These are phyloP conservation scores for Blastocystis sp. DNA, from an alignment of 352 stramenopile species.

Conservation along the genomic window DNA sequence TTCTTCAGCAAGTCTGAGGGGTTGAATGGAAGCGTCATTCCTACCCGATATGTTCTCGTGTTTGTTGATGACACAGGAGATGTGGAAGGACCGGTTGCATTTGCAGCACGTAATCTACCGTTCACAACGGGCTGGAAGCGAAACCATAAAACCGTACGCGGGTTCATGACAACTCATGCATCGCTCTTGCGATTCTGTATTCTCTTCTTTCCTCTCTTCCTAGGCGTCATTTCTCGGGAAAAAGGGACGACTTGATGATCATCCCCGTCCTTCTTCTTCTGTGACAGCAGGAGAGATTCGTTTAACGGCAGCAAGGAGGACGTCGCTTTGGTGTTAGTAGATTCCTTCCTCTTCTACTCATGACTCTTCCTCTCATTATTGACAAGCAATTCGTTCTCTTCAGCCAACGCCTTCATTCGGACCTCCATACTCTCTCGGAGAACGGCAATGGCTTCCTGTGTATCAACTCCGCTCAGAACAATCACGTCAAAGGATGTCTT, in stretches of 20 bases:
- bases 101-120: constrained; percentile 63
- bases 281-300: not conserved
- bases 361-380: constrained; percentile 2
- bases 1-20: constrained; percentile 38
- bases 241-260: too few relatives aligned
- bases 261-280: too few relatives aligned
- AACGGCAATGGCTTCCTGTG: not conserved
- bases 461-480: not conserved
- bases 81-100: constrained; percentile 42
- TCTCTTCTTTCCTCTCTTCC: not conserved
- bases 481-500: constrained; percentile 5
- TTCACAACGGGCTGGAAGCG: not conserved
- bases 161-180: constrained; percentile 26
- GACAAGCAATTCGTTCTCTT: constrained; percentile 30
- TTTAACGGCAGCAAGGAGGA: not conserved
- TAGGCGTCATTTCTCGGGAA: too few relatives aligned
- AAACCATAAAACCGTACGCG: constrained; percentile 64
- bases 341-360: not conserved
- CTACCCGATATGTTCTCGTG: constrained; percentile 60
- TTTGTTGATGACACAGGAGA: constrained; percentile 55
- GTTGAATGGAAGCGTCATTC: not conserved
- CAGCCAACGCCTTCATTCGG: not conserved
- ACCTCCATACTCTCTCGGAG: constrained; percentile 10
- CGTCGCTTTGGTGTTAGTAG: not conserved
- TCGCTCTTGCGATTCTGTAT: not conserved